These are phyloP conservation scores for Pseudopyricularia javanii DNA, from an alignment of 2,329 filamentous ascomycete species.

Conservation along the genomic window DNA sequence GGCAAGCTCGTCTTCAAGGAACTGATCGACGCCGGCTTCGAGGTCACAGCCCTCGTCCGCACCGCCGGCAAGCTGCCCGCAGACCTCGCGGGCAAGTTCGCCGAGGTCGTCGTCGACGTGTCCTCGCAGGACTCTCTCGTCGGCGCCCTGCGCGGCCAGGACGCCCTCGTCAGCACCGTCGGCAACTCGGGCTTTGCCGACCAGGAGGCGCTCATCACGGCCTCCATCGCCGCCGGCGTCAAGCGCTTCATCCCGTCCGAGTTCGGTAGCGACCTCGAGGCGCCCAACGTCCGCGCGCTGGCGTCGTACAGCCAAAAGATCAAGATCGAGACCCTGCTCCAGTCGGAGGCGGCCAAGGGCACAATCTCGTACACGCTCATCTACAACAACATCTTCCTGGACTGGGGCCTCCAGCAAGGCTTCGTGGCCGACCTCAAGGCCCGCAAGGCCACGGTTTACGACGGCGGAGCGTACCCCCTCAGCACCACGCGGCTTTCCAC, in stretches of 20 bases:
- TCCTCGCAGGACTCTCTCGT: constrained; percentile 23
- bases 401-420: constrained; percentile 12
- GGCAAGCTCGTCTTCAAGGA: neutral
- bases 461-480: constrained; percentile 9
- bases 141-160: constrained; percentile 30
- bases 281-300: constrained; percentile 1
- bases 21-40: neutral
- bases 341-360: constrained; percentile 3
- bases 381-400: constrained; percentile 13
- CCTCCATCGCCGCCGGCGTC: constrained; percentile 9
- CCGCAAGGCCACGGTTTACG: constrained; percentile 2
- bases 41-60: constrained; percentile 1
- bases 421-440: constrained; percentile 4
- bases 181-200: constrained; percentile 23
- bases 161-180: constrained; percentile 37
- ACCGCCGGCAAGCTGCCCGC: neutral
- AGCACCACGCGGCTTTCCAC: constrained; percentile 11
- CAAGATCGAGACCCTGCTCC: constrained; percentile 20
- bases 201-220: constrained; percentile 6
- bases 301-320: constrained; percentile 22
- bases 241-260: constrained; percentile 11
- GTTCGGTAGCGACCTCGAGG: constrained; percentile 10
- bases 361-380: constrained; percentile 13
- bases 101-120: constrained; percentile 19
- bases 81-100: neutral